A percentile compares a stretch with the other conserved stretches of the same genome.
These are phyloP conservation scores for Kluyveromyces siamensis DNA, from an alignment of 805 yeast genomes.

Conservation along the genomic window DNA sequence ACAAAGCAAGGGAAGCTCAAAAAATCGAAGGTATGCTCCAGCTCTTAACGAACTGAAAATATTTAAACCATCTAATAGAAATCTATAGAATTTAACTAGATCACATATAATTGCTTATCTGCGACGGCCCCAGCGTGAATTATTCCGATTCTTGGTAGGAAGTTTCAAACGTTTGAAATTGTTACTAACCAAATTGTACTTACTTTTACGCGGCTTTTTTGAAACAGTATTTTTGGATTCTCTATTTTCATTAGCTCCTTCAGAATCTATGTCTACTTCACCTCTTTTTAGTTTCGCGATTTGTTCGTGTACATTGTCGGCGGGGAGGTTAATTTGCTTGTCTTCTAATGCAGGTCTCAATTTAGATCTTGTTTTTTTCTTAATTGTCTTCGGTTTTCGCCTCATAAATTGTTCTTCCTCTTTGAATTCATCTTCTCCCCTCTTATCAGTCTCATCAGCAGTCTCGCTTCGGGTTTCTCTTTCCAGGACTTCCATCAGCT, in stretches of 20 bases:
- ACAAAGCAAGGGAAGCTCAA: constrained; percentile 78
- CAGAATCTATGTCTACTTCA: constrained; percentile 10
- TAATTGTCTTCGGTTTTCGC: not conserved
- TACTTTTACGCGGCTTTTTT: constrained; percentile 15
- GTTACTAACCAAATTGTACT: constrained; percentile 31
- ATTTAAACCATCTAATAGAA: not conserved
- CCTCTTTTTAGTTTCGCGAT: constrained; percentile 17
- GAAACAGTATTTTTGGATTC: constrained; percentile 1
- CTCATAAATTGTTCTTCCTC: not conserved
- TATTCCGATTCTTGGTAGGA: constrained; percentile 36
- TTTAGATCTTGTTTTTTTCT: constrained; percentile 1
- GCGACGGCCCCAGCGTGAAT: constrained; percentile 34
- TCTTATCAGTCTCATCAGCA: too few species aligned
- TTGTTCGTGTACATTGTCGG: constrained; percentile 18
- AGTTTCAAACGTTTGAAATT: constrained; percentile 48
- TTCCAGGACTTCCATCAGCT: not conserved
- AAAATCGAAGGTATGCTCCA: constrained; percentile 91
- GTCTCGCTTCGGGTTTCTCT: not conserved
- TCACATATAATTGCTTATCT: constrained; percentile 5
- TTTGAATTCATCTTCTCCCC: not conserved
- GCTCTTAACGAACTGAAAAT: constrained; percentile 44
- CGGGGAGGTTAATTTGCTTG: not conserved
- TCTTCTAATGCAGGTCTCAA: constrained; percentile 4
- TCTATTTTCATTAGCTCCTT: constrained; percentile 2
- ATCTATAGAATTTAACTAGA: not conserved